Percentiles rank a stretch among this genome's conserved stretches.
Conservation (phyloP, 768 basidiomycete species). For the Pulveroboletus sp. region DNA sequence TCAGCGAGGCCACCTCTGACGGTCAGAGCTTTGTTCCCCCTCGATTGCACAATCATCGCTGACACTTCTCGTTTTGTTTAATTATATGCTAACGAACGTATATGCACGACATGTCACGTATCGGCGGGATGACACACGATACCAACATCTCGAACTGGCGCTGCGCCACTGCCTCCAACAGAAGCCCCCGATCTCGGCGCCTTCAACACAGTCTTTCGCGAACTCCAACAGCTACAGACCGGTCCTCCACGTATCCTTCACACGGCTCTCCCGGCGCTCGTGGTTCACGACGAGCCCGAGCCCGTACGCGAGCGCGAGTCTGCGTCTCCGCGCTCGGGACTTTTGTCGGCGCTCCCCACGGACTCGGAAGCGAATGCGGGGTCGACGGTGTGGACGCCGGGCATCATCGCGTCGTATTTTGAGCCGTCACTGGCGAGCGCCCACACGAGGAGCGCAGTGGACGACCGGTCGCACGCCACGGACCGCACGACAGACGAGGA, state of each 20-base stretch:
- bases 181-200: slow-evolving; percentile 71
- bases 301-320: too few relatives aligned
- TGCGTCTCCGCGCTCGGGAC: slow-evolving; percentile 26
- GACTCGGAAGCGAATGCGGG: slow-evolving; percentile 40
- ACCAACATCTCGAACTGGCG: neutral
- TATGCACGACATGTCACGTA: slow-evolving; percentile 8
- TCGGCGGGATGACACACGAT: slow-evolving; percentile 1
- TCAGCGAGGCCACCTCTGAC: slow-evolving; percentile 53
- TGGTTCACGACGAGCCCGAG: slow-evolving; percentile 22
- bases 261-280: slow-evolving; percentile 9
- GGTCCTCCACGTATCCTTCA: slow-evolving; percentile 30
- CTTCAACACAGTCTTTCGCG: slow-evolving; percentile 66
- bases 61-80: neutral
- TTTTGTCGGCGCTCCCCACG: slow-evolving; percentile 21
- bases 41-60: neutral
- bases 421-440: slow-evolving; percentile 28
- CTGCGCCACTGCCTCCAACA: slow-evolving; percentile 14
- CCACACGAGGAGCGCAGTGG: slow-evolving; percentile 22
- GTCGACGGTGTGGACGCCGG: slow-evolving; percentile 64
- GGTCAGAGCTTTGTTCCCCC: slow-evolving; percentile 23
- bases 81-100: neutral
- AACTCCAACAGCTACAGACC: slow-evolving; percentile 53
- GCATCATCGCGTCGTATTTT: slow-evolving; percentile 56
- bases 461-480: slow-evolving; percentile 24
- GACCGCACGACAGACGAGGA: slow-evolving; percentile 20